These are phyloP conservation scores for Hymenoscyphus repandus DNA, from an alignment of 2,329 filamentous ascomycete genomes.

Conservation along the genomic window DNA sequence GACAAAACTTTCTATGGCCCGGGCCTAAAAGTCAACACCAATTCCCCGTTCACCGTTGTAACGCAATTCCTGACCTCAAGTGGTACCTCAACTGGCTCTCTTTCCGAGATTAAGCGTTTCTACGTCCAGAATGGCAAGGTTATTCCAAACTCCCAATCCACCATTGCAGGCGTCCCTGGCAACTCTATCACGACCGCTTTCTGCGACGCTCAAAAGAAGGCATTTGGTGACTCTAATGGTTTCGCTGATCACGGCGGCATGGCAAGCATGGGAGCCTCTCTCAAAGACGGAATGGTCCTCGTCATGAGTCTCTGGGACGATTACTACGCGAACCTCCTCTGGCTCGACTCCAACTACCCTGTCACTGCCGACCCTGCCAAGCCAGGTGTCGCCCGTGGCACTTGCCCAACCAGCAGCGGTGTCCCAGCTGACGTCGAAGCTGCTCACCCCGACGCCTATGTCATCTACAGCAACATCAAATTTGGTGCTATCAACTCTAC, in stretches of 20 bases:
- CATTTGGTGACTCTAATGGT: constrained; percentile 45
- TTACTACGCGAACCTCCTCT: constrained; percentile 61
- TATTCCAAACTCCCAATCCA: constrained; percentile 43
- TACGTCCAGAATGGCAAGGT: constrained; percentile 50
- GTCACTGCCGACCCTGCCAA: constrained; percentile 36
- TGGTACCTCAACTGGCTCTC: constrained; percentile 42
- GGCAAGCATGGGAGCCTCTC: constrained; percentile 46
- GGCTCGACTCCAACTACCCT: constrained; percentile 65
- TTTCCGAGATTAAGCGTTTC: constrained; percentile 47
- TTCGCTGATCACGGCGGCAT: constrained; percentile 53
- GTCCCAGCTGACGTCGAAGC: constrained; percentile 45
- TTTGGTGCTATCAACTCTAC: constrained; percentile 27
- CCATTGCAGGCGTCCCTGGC: constrained; percentile 40
- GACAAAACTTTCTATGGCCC: constrained; percentile 50
- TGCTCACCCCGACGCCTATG: constrained; percentile 38
- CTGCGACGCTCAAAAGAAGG: constrained; percentile 49
- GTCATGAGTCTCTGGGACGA: constrained; percentile 54
- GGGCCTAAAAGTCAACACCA: constrained; percentile 47
- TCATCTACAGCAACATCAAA: constrained; percentile 32
- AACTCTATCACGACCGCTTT: constrained; percentile 50
- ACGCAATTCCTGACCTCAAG: constrained; percentile 52
- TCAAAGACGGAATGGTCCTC: constrained; percentile 46
- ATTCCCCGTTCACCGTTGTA: constrained; percentile 48
- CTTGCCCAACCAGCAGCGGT: constrained; percentile 47
- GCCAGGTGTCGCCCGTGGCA: constrained; percentile 48